phyloP scores from a whole-genome alignment of 1,284 basidiomycete species.

The Stygiomarasmius scandens region DNA sequence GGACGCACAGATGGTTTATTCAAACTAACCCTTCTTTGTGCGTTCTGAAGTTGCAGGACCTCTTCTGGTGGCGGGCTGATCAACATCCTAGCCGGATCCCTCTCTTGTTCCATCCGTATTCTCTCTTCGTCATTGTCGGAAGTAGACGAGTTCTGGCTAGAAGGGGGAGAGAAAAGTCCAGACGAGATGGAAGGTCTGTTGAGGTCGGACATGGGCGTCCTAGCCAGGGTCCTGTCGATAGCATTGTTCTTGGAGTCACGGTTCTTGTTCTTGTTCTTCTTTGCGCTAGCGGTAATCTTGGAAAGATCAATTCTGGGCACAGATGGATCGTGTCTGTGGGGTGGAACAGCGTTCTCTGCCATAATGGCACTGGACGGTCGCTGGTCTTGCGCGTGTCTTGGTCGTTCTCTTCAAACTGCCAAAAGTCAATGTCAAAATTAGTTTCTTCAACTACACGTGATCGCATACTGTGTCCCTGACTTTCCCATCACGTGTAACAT shows the following conservation, averaged over 20 bases:
- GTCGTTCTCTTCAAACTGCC: background rate
- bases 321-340: background rate
- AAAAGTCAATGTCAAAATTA: background rate
- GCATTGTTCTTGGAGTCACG: constrained; percentile 1
- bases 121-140: constrained; percentile 1
- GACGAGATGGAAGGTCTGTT: constrained; percentile 3
- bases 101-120: constrained; percentile 1
- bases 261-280: constrained; percentile 13
- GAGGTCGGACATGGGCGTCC: constrained; percentile 8
- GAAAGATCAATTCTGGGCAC: constrained; percentile 10
- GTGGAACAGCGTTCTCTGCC: constrained; percentile 5
- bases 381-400: background rate
- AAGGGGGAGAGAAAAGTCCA: constrained; percentile 18
- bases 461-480: background rate
- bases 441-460: background rate
- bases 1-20: constrained; percentile 9
- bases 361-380: background rate
- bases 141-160: constrained; percentile 9
- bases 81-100: constrained; percentile 32
- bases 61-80: constrained; percentile 53
- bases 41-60: constrained; percentile 25
- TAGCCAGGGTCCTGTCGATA: background rate
- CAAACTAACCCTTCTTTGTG: constrained; percentile 9
- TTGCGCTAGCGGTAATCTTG: background rate
- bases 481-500: background rate